Conservation (phyloP, 371 early-diverging fungal genomes). For the Mucor racemosus region DNA sequence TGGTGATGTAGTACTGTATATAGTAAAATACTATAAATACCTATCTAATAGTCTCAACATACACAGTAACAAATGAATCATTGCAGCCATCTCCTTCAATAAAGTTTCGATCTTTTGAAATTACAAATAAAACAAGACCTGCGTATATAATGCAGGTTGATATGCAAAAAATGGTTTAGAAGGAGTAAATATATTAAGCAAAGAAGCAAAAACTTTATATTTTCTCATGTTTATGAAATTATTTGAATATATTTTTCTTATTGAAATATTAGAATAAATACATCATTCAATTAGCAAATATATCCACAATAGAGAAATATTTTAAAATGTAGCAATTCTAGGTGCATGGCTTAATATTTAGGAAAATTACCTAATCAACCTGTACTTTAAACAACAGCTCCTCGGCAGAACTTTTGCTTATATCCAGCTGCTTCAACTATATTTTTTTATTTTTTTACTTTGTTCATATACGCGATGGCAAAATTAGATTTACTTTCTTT, state of each 20-base stretch:
- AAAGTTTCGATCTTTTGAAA: background rate
- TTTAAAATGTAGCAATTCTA: no score
- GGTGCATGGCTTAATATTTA: no score
- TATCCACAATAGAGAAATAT: no score
- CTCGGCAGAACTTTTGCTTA: background rate
- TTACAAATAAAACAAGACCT: background rate
- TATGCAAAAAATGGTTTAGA: no score
- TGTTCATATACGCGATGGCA: background rate
- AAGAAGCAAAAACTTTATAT: no score
- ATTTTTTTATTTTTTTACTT: background rate
- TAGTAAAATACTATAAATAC: no score
- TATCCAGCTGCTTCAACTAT: no score
- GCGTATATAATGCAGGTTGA: background rate
- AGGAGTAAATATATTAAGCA: no score
- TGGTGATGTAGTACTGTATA: slow-evolving; percentile 29
- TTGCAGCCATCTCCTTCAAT: background rate
- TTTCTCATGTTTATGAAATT: no score
- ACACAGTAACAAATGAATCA: background rate
- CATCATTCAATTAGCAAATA: no score
- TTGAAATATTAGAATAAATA: no score
- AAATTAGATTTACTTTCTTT: slow-evolving; percentile 25
- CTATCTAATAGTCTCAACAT: background rate
- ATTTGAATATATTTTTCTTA: no score
- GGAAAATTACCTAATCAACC: background rate
- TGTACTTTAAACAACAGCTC: background rate